A percentile compares a stretch with the other conserved stretches of the same genome.
Evolutionary conservation across 352 stramenopile genomes (phyloP).

Genomic region (Peronospora destructor): DNA sequence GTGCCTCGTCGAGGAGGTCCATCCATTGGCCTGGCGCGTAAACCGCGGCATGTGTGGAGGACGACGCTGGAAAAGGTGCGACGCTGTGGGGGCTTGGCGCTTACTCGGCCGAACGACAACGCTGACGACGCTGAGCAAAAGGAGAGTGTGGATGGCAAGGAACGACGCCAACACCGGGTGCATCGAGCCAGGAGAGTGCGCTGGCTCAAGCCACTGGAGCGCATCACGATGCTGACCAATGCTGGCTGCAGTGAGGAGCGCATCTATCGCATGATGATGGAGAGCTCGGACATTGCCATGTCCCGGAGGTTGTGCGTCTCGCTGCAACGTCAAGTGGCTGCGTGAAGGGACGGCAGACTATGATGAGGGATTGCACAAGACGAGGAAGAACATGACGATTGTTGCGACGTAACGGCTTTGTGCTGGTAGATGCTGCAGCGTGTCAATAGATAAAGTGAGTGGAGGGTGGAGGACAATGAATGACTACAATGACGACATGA

Average conservation of each 20-base stretch:
- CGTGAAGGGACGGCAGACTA: background rate
- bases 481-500: background rate
- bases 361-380: background rate
- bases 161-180: constrained; percentile 10
- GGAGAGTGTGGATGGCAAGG: constrained; percentile 7
- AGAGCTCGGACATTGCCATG: constrained; percentile 47
- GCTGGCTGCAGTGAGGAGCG: constrained; percentile 42
- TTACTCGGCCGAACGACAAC: constrained; percentile 5
- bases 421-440: background rate
- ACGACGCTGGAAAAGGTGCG: constrained; percentile 38
- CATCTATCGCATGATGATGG: constrained; percentile 55
- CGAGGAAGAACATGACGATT: background rate
- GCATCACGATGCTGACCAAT: constrained; percentile 35
- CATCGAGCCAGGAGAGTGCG: constrained; percentile 26
- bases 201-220: constrained; percentile 56
- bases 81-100: constrained; percentile 21
- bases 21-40: constrained; percentile 42
- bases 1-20: constrained; percentile 44
- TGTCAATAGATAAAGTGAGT: background rate
- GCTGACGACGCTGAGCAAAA: constrained; percentile 1
- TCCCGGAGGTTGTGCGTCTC: constrained; percentile 17
- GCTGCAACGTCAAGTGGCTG: constrained; percentile 4
- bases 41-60: constrained; percentile 39
- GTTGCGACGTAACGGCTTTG: background rate
- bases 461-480: constrained; percentile 2